These are phyloP conservation scores for Tillandsia leiboldiana DNA, from an alignment of 176 grass and related monocot species.

Conservation along the genomic window DNA sequence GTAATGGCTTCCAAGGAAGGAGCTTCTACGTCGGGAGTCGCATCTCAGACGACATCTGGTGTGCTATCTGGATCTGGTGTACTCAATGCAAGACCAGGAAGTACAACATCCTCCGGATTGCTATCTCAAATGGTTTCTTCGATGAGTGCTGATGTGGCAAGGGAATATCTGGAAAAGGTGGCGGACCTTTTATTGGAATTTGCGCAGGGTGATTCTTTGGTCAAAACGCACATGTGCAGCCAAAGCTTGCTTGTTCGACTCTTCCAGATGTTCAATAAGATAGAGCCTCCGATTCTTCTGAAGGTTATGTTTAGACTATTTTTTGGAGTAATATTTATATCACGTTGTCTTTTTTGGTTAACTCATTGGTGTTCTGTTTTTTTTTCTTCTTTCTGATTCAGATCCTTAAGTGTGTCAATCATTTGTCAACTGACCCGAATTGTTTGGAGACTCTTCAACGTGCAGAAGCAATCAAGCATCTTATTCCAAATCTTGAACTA, in stretches of 20 bases:
- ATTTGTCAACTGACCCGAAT: conserved; percentile 93
- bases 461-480: conserved; percentile 94
- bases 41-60: conserved; percentile 88
- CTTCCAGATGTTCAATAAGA: conserved; percentile 99
- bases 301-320: conserved; percentile 49
- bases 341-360: not conserved
- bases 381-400: conserved; percentile 25
- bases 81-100: conserved; percentile 95
- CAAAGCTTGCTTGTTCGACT: conserved; percentile 74
- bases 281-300: conserved; percentile 86
- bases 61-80: conserved; percentile 97
- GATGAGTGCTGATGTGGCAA: conserved; percentile 88
- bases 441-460: conserved; percentile 95
- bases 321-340: conserved; percentile 11
- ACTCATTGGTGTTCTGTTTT: conserved; percentile 13
- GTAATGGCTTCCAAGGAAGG: conserved; percentile 66
- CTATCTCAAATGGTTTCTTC: conserved; percentile 87
- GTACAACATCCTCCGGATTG: conserved; percentile 88
- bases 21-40: conserved; percentile 75
- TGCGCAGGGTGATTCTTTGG: conserved; percentile 75
- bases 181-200: conserved; percentile 97
- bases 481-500: conserved; percentile 98
- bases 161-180: conserved; percentile 88
- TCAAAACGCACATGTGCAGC: conserved; percentile 80
- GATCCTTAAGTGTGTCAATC: conserved; percentile 96